These are phyloP conservation scores for Annulohypoxylon bovei DNA, from an alignment of 495 filamentous ascomycete genomes.

Conservation along the genomic window DNA sequence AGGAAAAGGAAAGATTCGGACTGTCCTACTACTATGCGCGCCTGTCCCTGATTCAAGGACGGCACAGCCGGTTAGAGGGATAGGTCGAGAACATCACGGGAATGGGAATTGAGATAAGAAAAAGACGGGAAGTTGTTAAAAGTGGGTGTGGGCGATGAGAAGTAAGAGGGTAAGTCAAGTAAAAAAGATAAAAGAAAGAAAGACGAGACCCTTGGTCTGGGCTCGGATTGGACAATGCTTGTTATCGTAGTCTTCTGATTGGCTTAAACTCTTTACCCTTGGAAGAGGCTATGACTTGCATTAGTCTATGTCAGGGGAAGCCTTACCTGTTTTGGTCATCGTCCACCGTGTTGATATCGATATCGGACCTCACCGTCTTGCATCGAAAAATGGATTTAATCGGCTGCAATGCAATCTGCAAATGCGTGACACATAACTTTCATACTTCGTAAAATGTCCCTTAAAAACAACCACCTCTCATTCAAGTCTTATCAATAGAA, in stretches of 20 bases:
- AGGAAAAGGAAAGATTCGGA: conserved; percentile 26
- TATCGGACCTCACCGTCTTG: conserved; percentile 33
- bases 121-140: conserved; percentile 32
- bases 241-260: conserved; percentile 37
- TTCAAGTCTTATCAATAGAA: not conserved
- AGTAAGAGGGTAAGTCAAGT: conserved; percentile 33
- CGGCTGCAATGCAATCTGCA: not conserved
- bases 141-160: conserved; percentile 29
- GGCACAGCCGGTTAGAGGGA: conserved; percentile 15
- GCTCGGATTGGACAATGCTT: conserved; percentile 30
- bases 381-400: conserved; percentile 1
- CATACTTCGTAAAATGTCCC: not conserved
- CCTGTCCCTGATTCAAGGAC: conserved; percentile 25
- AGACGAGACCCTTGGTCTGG: conserved; percentile 9
- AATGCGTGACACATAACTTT: conserved; percentile 16
- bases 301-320: conserved; percentile 24
- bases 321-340: conserved; percentile 14
- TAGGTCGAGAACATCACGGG: conserved; percentile 36
- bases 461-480: not conserved
- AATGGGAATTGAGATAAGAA: conserved; percentile 32
- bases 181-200: conserved; percentile 12
- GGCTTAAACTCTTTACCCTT: conserved; percentile 2
- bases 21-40: not conserved
- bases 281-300: conserved; percentile 38
- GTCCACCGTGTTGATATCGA: conserved; percentile 5